phyloP scores from a whole-genome alignment of 2,329 filamentous ascomycete genomes.

The Cercospora janseana region DNA sequence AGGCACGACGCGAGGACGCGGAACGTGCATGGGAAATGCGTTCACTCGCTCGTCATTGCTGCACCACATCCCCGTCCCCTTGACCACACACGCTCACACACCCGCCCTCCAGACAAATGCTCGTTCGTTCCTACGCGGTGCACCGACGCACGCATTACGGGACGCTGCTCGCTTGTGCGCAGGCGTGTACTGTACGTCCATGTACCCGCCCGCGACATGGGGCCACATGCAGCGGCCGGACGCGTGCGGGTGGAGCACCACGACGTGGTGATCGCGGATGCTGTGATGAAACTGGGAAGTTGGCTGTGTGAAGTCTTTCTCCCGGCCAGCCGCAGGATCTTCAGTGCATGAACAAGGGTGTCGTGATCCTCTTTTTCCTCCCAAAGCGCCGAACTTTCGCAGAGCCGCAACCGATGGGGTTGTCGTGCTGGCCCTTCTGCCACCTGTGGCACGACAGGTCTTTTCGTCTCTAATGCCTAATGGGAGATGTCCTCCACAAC shows the following conservation, averaged over 20 bases:
- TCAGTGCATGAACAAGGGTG: slow-evolving; percentile 3
- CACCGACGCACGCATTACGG: not conserved
- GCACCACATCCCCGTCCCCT: not conserved
- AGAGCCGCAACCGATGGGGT: not conserved
- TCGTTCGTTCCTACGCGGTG: slow-evolving; percentile 5
- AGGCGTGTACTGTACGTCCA: no score
- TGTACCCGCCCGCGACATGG: not conserved
- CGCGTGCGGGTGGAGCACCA: slow-evolving; percentile 7
- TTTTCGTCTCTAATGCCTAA: no score
- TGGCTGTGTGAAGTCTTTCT: slow-evolving; percentile 1
- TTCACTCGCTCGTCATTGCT: not conserved
- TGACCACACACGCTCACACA: no score
- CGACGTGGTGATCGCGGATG: not conserved
- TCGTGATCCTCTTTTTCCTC: not conserved
- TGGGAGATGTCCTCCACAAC: not conserved
- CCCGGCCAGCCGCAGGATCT: not conserved
- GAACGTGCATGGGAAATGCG: slow-evolving; percentile 3
- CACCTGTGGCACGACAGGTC: not conserved
- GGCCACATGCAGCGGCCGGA: slow-evolving; percentile 2
- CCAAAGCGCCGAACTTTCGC: slow-evolving; percentile 1
- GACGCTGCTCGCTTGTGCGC: no score
- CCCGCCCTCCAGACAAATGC: not conserved
- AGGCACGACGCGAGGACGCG: not conserved
- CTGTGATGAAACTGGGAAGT: slow-evolving; percentile 10
- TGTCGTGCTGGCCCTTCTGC: not conserved